A percentile compares a stretch with the other conserved stretches of the same genome.
These are phyloP conservation scores for Colletotrichum noveboracense DNA, from an alignment of 2,329 filamentous ascomycete genomes.

Conservation along the genomic window DNA sequence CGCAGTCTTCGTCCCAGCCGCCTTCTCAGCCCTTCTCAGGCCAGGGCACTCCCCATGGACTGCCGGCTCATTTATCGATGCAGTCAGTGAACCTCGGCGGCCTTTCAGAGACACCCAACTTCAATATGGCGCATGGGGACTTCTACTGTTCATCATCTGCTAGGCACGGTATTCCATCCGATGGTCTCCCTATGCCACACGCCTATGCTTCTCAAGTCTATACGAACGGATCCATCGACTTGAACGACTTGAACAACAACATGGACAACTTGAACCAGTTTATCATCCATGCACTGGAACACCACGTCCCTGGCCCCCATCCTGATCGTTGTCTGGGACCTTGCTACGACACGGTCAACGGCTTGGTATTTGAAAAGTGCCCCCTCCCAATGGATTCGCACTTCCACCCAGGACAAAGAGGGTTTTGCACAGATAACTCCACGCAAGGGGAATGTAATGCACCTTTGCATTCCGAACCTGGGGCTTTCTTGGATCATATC, in stretches of 20 bases:
- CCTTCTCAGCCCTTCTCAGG: neutral
- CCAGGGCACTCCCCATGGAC: neutral
- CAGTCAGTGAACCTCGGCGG: neutral
- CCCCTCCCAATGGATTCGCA: conserved; percentile 23
- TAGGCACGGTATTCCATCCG: neutral
- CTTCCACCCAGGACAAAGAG: conserved; percentile 9
- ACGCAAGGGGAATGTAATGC: neutral
- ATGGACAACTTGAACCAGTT: neutral
- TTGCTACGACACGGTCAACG: conserved; percentile 25
- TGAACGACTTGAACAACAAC: no score
- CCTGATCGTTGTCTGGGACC: neutral
- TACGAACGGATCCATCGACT: neutral
- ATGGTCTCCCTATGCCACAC: neutral
- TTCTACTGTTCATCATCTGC: neutral
- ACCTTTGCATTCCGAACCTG: neutral
- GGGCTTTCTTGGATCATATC: neutral
- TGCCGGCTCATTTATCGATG: neutral
- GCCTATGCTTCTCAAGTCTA: neutral
- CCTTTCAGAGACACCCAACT: neutral
- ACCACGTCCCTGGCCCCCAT: conserved; percentile 23
- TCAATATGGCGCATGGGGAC: neutral
- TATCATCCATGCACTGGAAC: conserved; percentile 33
- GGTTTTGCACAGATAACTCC: neutral
- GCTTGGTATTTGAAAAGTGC: conserved; percentile 22
- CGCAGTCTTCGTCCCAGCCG: neutral